Evolutionary conservation across 1,139 yeast genomes (phyloP).

Genomic region (Pichia sorboxylosa): DNA sequence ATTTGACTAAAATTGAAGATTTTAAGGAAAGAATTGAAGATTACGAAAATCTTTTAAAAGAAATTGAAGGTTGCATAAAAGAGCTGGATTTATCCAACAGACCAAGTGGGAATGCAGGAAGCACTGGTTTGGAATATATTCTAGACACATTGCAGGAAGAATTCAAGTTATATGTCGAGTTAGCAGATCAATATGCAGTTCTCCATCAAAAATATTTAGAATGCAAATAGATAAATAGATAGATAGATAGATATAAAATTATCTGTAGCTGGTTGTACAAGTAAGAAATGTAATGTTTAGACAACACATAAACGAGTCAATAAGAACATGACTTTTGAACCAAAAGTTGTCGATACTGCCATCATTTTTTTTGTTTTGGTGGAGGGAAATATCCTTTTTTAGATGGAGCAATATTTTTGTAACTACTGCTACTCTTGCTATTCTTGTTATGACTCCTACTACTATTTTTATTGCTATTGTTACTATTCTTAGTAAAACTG

Average conservation of each 20-base stretch:
- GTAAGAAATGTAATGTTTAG: too few relatives aligned
- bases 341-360: constrained; percentile 11
- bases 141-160: constrained; percentile 69
- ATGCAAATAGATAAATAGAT: too few relatives aligned
- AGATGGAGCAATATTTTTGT: too few relatives aligned
- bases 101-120: constrained; percentile 26
- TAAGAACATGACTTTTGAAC: too few relatives aligned
- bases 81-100: constrained; percentile 39
- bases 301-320: too few relatives aligned
- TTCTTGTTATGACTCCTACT: constrained; percentile 1
- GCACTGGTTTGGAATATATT: constrained; percentile 37
- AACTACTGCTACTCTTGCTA: neutral
- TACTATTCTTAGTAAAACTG: neutral
- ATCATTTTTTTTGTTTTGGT: too few relatives aligned
- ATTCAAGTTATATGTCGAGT: constrained; percentile 76
- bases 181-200: constrained; percentile 83
- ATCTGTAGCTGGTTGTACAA: too few relatives aligned
- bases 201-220: constrained; percentile 73
- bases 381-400: too few relatives aligned
- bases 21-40: constrained; percentile 51
- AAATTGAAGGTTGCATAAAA: constrained; percentile 65
- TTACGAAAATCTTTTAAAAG: constrained; percentile 51
- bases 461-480: neutral
- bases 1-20: constrained; percentile 38
- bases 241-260: too few relatives aligned